phyloP scores from a whole-genome alignment of 306 rosid genomes.

The Fragaria nilgerrensis region DNA sequence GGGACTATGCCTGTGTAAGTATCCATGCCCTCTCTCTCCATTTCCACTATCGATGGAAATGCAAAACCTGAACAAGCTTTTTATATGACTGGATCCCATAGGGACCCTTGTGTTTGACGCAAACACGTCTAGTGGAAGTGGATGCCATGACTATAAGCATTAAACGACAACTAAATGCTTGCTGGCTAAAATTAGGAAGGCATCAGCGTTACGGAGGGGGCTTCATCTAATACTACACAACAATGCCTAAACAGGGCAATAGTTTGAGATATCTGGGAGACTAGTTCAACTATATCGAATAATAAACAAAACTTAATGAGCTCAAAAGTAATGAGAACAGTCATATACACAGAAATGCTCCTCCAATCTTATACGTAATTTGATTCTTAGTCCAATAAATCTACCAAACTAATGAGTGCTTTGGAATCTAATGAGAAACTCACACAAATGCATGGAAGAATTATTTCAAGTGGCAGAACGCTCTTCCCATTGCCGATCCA shows the following conservation, averaged over 20 bases:
- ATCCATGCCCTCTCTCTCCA: not conserved
- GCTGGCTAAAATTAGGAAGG: not conserved
- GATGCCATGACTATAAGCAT: not conserved
- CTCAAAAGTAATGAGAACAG: not conserved
- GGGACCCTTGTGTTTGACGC: not conserved
- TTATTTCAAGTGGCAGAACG: not conserved
- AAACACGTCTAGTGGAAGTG: not conserved
- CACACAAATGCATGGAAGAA: slow-evolving; percentile 17
- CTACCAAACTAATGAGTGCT: slow-evolving; percentile 16
- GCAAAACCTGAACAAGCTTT: not conserved
- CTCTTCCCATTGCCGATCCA: slow-evolving; percentile 5
- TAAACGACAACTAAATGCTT: not conserved
- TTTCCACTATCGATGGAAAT: not conserved
- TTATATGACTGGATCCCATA: not conserved
- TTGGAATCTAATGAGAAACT: slow-evolving; percentile 15
- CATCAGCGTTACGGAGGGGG: not conserved
- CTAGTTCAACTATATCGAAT: not conserved
- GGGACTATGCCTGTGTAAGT: slow-evolving; percentile 4
- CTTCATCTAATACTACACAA: slow-evolving; percentile 12
- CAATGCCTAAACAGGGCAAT: slow-evolving; percentile 9
- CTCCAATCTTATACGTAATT: slow-evolving; percentile 23
- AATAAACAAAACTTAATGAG: slow-evolving; percentile 19
- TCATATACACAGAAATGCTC: slow-evolving; percentile 21
- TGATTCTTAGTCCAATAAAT: slow-evolving; percentile 27
- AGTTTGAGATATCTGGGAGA: not conserved